phyloP scores from a whole-genome alignment of 2,329 filamentous ascomycete genomes.

The Fusarium sp. region DNA sequence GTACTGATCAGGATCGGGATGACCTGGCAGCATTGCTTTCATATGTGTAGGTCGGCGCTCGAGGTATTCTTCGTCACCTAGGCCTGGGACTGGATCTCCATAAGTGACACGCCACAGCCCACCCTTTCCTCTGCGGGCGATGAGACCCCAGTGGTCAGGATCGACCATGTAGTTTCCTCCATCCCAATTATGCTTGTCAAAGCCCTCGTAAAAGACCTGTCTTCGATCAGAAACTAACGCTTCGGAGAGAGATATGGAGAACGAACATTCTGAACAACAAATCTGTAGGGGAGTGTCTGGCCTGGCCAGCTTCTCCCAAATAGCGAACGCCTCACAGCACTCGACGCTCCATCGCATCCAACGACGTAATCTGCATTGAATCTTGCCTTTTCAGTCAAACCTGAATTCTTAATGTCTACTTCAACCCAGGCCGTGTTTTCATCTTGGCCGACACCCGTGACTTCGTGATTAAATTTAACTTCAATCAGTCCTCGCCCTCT shows the following conservation, averaged over 20 bases:
- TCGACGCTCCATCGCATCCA: conserved; percentile 6
- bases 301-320: conserved; percentile 5
- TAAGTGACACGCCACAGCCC: conserved; percentile 8
- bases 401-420: not conserved
- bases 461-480: conserved; percentile 3
- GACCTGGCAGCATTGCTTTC: conserved; percentile 3
- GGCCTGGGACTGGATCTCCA: not conserved
- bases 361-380: conserved; percentile 2
- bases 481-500: not conserved
- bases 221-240: accelerated
- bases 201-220: conserved; percentile 8
- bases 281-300: not conserved
- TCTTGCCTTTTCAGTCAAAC: accelerated
- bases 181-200: not conserved
- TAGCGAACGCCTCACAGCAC: not conserved
- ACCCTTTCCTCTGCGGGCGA: not conserved
- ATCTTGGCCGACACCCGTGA: not conserved
- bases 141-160: conserved; percentile 3
- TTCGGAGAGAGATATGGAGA: accelerated
- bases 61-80: conserved; percentile 3
- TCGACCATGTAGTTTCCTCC: conserved; percentile 5
- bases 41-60: not conserved
- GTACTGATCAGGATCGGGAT: not conserved
- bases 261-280: conserved; percentile 5
- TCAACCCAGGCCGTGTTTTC: not conserved